A percentile compares a stretch with the other conserved stretches of the same genome.
phyloP scores from a whole-genome alignment of 768 basidiomycete genomes.

The Tylopilus subfusipes region DNA sequence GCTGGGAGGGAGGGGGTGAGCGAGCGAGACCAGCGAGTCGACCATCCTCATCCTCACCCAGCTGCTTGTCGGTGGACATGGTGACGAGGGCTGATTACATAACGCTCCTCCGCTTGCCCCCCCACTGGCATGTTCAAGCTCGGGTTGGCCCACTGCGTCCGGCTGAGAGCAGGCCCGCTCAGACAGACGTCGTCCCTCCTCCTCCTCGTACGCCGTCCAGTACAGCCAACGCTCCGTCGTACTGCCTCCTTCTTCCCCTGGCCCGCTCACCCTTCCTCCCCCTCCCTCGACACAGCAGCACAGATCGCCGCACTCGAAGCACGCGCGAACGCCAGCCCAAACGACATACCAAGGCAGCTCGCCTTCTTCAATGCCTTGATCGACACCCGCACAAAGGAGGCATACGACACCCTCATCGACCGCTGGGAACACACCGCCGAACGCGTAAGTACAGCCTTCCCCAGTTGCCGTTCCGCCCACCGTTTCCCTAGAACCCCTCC shows the following conservation, averaged over 20 bases:
- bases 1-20: not conserved
- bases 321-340: conserved; percentile 69
- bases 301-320: conserved; percentile 72
- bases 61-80: not conserved
- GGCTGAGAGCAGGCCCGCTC: not conserved
- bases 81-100: not conserved
- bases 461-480: not conserved
- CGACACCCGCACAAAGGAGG: conserved; percentile 61
- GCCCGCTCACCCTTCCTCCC: conserved; percentile 31
- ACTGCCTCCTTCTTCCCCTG: conserved; percentile 31
- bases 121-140: conserved; percentile 2
- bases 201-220: not conserved
- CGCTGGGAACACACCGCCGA: conserved; percentile 84
- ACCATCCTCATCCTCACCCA: not conserved
- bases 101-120: not conserved
- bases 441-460: conserved; percentile 54
- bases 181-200: not conserved
- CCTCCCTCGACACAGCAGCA: conserved; percentile 64
- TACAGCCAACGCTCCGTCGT: conserved; percentile 13
- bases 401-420: conserved; percentile 67
- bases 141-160: not conserved
- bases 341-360: conserved; percentile 68
- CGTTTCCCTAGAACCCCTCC: conserved; percentile 49
- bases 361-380: conserved; percentile 64
- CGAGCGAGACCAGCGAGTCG: not conserved